Base-by-base conservation (phyloP, 192 early-diverging fungal genomes). In the Helicostylum pulchrum region DNA sequence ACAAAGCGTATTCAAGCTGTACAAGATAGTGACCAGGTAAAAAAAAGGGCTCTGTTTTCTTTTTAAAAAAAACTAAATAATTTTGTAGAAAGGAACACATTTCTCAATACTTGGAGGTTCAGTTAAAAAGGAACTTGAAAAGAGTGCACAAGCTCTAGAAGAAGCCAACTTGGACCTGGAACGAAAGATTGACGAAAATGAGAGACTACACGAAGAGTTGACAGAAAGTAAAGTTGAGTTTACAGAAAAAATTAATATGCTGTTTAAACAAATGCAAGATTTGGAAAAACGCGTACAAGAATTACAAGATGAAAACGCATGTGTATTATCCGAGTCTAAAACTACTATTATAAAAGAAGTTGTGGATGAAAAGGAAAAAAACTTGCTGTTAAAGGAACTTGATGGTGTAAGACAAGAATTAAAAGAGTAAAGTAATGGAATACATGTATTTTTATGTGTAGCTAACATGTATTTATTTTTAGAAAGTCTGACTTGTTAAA, bases 141-240 rank as follows among this genome's bases (percentile, higher is more conserved):
- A 81, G 20, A 79, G 73, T 47, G 72, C 73, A 43, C 52, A 66
- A 10, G 72, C 78, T 11, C 47, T 85, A 53, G 80, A 83, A 32
- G 77, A 76, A 7, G 75, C 71, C 1, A 78, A 72, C 19, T 62
- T 72, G 32, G 84, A 85, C 20, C 54, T 85, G 11, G 62, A 70
- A 31, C 62, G 73, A 6, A 85, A 85, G 34, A 85, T 85, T 45
- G 75, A 83, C 30, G 84, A 85, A 63, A 85, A 85, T 73, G 84
- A 84, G 49, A 67, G 68, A 47, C 46, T 85, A 17, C 79, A 80
- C 47, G 70, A 80, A 19, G 78, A 83, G 53, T 52, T 85, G 14
- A 77, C 69, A 31, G 84, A 85, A 55, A 74, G 77, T 53, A 78
- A 83, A 19, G 64, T 72, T 57, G 62, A 80, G 45, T 85, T 81